These are phyloP conservation scores for Microbotryum violaceum DNA, from an alignment of 1,284 basidiomycete species.

Conservation along the genomic window DNA sequence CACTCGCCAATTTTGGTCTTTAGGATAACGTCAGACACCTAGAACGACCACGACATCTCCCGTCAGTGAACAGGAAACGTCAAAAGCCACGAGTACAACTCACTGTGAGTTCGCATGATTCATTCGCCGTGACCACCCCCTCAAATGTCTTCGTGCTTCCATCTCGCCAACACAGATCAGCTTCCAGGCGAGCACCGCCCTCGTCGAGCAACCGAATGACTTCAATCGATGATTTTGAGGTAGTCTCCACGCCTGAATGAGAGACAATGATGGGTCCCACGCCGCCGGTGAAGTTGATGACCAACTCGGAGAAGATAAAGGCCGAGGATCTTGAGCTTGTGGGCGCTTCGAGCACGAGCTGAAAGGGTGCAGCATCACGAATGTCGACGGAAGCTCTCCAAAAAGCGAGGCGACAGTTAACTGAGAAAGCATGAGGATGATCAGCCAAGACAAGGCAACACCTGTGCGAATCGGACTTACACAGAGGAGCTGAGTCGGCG, in stretches of 20 bases:
- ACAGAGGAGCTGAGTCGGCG: constrained; percentile 54
- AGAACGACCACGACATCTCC: background rate
- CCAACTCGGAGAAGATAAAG: constrained; percentile 55
- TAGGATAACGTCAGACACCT: constrained; percentile 15
- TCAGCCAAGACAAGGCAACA: constrained; percentile 2
- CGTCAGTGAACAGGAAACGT: background rate
- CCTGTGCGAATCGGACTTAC: constrained; percentile 45
- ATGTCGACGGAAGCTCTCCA: constrained; percentile 58
- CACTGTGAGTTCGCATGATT: constrained; percentile 9
- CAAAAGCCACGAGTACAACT: background rate
- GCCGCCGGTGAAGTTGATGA: constrained; percentile 51
- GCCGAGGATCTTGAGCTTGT: constrained; percentile 46
- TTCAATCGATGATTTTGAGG: constrained; percentile 1
- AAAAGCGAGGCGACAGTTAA: constrained; percentile 59
- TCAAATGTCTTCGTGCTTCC: constrained; percentile 51
- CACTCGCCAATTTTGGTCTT: constrained; percentile 4
- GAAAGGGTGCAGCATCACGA: constrained; percentile 59
- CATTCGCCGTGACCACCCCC: constrained; percentile 47
- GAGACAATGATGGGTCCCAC: constrained; percentile 48
- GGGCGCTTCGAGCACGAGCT: constrained; percentile 56
- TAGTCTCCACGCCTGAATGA: constrained; percentile 40
- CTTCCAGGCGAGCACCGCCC: constrained; percentile 41
- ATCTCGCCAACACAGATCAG: constrained; percentile 52
- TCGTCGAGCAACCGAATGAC: constrained; percentile 43
- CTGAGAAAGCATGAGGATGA: constrained; percentile 42